These are phyloP conservation scores for Fusarium algeriense DNA, from an alignment of 2,329 filamentous ascomycete species.

Conservation along the genomic window DNA sequence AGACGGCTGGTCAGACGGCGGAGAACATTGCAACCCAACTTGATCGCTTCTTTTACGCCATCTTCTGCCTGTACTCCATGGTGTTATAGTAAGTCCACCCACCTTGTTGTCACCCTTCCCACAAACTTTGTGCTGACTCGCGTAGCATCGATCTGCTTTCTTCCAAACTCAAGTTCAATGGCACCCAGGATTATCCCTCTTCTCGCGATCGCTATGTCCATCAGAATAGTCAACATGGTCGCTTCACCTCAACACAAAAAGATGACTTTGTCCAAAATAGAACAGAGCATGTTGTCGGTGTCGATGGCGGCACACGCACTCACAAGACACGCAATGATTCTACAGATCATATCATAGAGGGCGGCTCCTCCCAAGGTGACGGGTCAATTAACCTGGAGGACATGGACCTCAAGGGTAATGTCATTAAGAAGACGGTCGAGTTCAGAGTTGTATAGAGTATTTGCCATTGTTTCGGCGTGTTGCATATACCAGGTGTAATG, in stretches of 20 bases:
- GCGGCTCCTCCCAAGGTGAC: slow-evolving; percentile 13
- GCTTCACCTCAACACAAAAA: slow-evolving; percentile 27
- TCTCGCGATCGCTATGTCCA: slow-evolving; percentile 22
- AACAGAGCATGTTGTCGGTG: slow-evolving; percentile 22
- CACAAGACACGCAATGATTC: slow-evolving; percentile 31
- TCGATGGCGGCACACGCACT: slow-evolving; percentile 14
- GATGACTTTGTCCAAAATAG: slow-evolving; percentile 17
- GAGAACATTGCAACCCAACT: slow-evolving; percentile 53
- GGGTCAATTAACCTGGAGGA: slow-evolving; percentile 35
- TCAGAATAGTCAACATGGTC: slow-evolving; percentile 15
- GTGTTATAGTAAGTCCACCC: slow-evolving; percentile 52
- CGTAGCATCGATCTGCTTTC: slow-evolving; percentile 51
- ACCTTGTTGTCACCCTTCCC: fast-evolving
- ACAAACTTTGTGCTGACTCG: not conserved
- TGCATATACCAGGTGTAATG: not conserved
- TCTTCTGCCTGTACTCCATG: slow-evolving; percentile 56
- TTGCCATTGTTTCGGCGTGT: not conserved
- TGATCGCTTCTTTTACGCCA: slow-evolving; percentile 55
- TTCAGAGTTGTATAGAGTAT: slow-evolving; percentile 22
- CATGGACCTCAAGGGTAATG: slow-evolving; percentile 35
- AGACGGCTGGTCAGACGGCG: slow-evolving; percentile 52
- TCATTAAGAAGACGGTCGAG: slow-evolving; percentile 39
- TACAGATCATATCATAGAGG: slow-evolving; percentile 35
- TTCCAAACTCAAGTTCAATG: slow-evolving; percentile 47
- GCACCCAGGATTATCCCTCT: slow-evolving; percentile 22